These are phyloP conservation scores for Penicillium fuscoglaucum DNA, from an alignment of 2,329 filamentous ascomycete genomes.

Conservation along the genomic window DNA sequence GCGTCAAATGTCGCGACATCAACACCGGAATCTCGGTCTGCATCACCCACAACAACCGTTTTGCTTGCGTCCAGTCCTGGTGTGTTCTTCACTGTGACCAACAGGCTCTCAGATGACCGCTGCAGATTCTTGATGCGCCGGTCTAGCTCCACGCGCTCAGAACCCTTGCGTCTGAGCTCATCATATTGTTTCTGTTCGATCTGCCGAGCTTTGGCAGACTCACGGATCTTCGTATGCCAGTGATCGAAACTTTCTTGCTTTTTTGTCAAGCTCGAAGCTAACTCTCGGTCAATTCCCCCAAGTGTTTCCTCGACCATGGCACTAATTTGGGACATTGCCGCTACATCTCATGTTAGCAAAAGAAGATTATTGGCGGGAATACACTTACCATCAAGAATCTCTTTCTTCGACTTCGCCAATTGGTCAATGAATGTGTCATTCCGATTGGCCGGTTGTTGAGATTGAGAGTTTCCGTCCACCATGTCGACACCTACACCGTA, in stretches of 20 bases:
- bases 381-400: conserved; percentile 46
- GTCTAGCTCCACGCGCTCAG: conserved; percentile 63
- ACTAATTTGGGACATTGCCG: conserved; percentile 40
- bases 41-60: conserved; percentile 50
- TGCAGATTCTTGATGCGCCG: conserved; percentile 76
- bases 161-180: conserved; percentile 64
- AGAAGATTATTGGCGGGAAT: not conserved
- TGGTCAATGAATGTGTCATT: conserved; percentile 47
- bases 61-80: conserved; percentile 49
- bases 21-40: conserved; percentile 45
- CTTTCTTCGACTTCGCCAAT: conserved; percentile 48
- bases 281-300: conserved; percentile 73
- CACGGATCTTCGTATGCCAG: conserved; percentile 76
- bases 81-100: conserved; percentile 53
- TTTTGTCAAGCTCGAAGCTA: conserved; percentile 75
- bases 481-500: conserved; percentile 82
- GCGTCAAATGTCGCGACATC: conserved; percentile 37
- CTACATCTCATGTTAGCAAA: conserved; percentile 40
- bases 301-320: conserved; percentile 80
- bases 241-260: conserved; percentile 83
- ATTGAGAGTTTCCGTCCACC: conserved; percentile 49
- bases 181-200: conserved; percentile 75
- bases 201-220: conserved; percentile 74
- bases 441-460: conserved; percentile 47
- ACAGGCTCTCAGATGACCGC: conserved; percentile 70